Evolutionary conservation across 345 rosid species (phyloP), one percentile per base, ranked within the genome.

Genomic region (Dipteronia sinensis): DNA sequence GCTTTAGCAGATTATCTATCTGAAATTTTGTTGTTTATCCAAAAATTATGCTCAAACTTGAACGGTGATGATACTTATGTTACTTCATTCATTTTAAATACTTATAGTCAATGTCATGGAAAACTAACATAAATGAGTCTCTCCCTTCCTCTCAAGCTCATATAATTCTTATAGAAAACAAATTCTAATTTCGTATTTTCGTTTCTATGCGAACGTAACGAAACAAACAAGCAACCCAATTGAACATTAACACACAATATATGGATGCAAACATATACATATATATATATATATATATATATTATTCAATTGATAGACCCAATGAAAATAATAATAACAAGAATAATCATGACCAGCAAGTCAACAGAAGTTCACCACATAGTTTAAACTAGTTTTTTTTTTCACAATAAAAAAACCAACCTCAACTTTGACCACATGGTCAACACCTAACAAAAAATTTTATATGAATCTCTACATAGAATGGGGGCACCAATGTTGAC

Each of bases 391-490:
- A 64, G 62, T 75, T 49, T 40, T 49, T n/a, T n/a, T n/a, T 40
- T 23, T 22, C 19, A 4, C 22, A 23, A 63, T 9, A 64, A 63
- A 56, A 74, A 3, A 10, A n/a, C 17, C 59, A 74, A 63, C 17
- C n/a, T 27, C 69, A 64, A 47, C 15, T 44, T 63, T 27, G 15
- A 74, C 59, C 29, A 44, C 47, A 27, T n/a, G 34, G 77, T 74
- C 47, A 64, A 64, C 61, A 46, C 13, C 61, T 63, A 22, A n/a
- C 11, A 59, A 6, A 20, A 59, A 8, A 0, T 53, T 16, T 15
- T 0, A 59, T 19, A 20, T 4, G 64, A 59, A 59, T 59, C 63
- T 58, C 64, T 22, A 59, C 7, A 16, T 53, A 53, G 16, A 16
- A 53, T n/a, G n/a, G n/a, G n/a, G n/a, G n/a, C n/a, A n/a, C n/a